Evolutionary conservation across 306 rosid species (phyloP).

Genomic region (Corylus americana): DNA sequence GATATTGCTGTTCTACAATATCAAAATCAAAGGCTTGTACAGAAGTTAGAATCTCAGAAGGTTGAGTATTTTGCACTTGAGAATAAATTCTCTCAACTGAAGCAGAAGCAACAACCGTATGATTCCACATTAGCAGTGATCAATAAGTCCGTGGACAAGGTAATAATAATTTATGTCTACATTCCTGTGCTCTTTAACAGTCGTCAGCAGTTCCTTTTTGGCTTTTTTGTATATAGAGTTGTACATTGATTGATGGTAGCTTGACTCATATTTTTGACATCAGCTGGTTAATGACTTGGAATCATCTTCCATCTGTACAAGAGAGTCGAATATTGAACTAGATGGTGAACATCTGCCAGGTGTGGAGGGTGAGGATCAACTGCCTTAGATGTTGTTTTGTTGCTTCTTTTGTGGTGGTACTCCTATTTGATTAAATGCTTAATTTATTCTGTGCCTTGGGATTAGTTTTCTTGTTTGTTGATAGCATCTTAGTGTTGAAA

Average conservation of each 20-base stretch:
- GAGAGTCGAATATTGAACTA: constrained; percentile 47
- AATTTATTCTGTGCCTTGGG: neutral
- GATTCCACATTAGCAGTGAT: constrained; percentile 60
- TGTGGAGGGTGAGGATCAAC: constrained; percentile 49
- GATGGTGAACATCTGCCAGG: constrained; percentile 35
- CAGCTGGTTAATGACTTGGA: constrained; percentile 79
- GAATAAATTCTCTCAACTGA: constrained; percentile 58
- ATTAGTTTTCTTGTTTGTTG: neutral
- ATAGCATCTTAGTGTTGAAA: neutral
- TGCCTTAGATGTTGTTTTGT: neutral
- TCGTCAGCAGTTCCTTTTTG: constrained; percentile 12
- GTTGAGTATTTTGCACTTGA: constrained; percentile 65
- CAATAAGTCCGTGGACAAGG: constrained; percentile 80
- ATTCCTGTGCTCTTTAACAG: constrained; percentile 22
- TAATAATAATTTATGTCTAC: constrained; percentile 23
- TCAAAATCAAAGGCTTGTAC: constrained; percentile 87
- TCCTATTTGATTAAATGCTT: constrained; percentile 24
- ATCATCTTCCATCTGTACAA: constrained; percentile 47
- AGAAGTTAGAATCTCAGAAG: constrained; percentile 91
- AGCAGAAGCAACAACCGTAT: constrained; percentile 67
- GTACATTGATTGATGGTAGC: constrained; percentile 28
- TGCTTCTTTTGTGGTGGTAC: constrained; percentile 6
- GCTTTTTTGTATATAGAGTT: constrained; percentile 18
- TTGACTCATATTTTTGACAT: constrained; percentile 29
- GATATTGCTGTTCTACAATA: constrained; percentile 80